phyloP scores from a whole-genome alignment of 2,329 filamentous ascomycete species.

The Penicillium sclerotigenum region DNA sequence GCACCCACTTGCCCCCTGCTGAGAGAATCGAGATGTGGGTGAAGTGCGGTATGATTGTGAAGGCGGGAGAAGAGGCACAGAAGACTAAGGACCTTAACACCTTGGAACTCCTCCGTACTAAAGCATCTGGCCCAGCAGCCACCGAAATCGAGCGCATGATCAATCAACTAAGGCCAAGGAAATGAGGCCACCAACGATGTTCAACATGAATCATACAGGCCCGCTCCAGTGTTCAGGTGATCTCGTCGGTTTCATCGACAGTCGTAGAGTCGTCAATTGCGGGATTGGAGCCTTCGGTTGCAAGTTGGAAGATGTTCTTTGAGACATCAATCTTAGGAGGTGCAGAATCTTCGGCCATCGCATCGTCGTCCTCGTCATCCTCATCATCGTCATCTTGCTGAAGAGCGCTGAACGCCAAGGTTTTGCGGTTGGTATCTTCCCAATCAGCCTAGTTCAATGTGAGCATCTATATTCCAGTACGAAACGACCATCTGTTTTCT shows the following conservation, averaged over 20 bases:
- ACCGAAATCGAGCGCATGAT: constrained; percentile 82
- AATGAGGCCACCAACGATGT: constrained; percentile 30
- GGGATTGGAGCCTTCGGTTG: constrained; percentile 12
- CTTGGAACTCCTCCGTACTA: constrained; percentile 70
- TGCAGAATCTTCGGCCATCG: constrained; percentile 32
- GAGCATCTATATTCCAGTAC: constrained; percentile 7
- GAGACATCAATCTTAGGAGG: constrained; percentile 14
- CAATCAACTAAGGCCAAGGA: constrained; percentile 50
- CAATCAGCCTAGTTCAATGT: constrained; percentile 35
- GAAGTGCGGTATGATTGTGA: constrained; percentile 85
- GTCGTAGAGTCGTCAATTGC: constrained; percentile 28
- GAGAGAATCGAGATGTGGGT: constrained; percentile 89
- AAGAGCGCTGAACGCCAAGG: constrained; percentile 28
- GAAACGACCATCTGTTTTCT: constrained; percentile 10
- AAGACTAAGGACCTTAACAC: constrained; percentile 73
- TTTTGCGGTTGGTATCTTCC: constrained; percentile 42
- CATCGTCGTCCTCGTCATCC: constrained; percentile 40
- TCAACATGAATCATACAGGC: constrained; percentile 7
- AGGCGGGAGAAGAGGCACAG: constrained; percentile 87
- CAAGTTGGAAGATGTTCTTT: constrained; percentile 18
- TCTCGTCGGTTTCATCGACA: constrained; percentile 42
- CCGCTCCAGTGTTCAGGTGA: constrained; percentile 36
- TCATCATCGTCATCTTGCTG: constrained; percentile 51
- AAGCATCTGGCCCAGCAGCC: constrained; percentile 65
- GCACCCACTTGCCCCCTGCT: constrained; percentile 63